A percentile compares a stretch with the other conserved stretches of the same genome.
These are phyloP conservation scores for Aureobasidium melanogenum DNA, from an alignment of 2,329 filamentous ascomycete genomes.

Conservation along the genomic window DNA sequence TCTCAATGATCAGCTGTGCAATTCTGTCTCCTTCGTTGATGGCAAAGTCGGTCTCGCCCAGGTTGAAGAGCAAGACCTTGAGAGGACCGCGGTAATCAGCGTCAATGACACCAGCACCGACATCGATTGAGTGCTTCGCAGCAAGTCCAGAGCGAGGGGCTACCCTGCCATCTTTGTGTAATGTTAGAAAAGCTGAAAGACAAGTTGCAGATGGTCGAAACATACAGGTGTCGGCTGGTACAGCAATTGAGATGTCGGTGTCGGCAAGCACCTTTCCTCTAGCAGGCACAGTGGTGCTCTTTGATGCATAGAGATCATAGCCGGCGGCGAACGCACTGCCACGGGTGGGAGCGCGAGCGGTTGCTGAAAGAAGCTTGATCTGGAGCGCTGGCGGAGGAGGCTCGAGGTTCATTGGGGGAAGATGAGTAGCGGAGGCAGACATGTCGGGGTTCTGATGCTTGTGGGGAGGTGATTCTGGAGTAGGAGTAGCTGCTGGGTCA, in stretches of 20 bases:
- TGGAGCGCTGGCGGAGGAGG: slow-evolving; percentile 54
- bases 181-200: background rate
- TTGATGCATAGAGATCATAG: slow-evolving; percentile 79
- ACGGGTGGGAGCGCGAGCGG: slow-evolving; percentile 74
- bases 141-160: slow-evolving; percentile 88
- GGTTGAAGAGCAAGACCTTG: slow-evolving; percentile 92
- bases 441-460: slow-evolving; percentile 16
- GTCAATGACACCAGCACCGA: slow-evolving; percentile 92
- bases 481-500: slow-evolving; percentile 26
- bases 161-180: slow-evolving; percentile 65
- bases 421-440: slow-evolving; percentile 14
- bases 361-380: slow-evolving; percentile 77
- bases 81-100: slow-evolving; percentile 93
- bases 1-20: slow-evolving; percentile 88
- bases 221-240: slow-evolving; percentile 83
- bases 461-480: slow-evolving; percentile 19
- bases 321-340: slow-evolving; percentile 86
- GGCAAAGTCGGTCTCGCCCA: slow-evolving; percentile 70
- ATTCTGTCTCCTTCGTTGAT: slow-evolving; percentile 82
- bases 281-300: slow-evolving; percentile 65
- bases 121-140: slow-evolving; percentile 91
- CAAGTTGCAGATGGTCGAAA: slow-evolving; percentile 15
- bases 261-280: slow-evolving; percentile 79
- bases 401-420: slow-evolving; percentile 25
- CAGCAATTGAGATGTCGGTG: slow-evolving; percentile 84